Base-by-base conservation (phyloP, 495 filamentous ascomycete genomes). In the Bacidia rubella region DNA sequence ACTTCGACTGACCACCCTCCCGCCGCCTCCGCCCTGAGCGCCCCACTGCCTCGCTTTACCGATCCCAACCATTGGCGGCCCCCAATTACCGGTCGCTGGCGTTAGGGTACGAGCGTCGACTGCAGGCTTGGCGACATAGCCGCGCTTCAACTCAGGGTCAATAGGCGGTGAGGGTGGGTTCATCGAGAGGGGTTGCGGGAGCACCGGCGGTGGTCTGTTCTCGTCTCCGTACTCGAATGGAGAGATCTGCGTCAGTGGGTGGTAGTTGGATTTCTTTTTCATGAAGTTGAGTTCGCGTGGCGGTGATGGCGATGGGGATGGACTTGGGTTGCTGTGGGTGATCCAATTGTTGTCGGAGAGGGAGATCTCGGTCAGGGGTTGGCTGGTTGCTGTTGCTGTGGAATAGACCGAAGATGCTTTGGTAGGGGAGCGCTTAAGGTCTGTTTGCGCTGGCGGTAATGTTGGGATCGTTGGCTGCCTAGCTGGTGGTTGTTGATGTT, bases 301-400 rank as follows among this genome's bases (percentile, higher is more conserved):
- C 47, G 54, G 64, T 24, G 63, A 64, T 26, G 70, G 67, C 21
- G 73, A 72, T 29, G 74, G 76, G 7, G 70, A 74, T 59, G 69
- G 71, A 52, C 65, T 74, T 56, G 56, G 77, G 61, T 64, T 83
- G 0, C 77, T 68, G 57, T 83, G 79, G 10, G 73, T 74, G 60
- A 83, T 76, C 70, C 75, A 80, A 54, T 82, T 80, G 2, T 73
- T 66, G 39, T 81, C 78, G 20, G 65, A 65, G 15, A 61, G 42
- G 2, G 59, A 62, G 11, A 66, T 62, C 10, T 52, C 60, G 58
- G 69, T 60, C 55, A 60, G 40, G 53, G 70, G 51, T 58, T 60
- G 60, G 9, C 27, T 50, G 26, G 51, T 49, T 55, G 54, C 7
- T 22, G 57, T 56, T 24, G 32, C 54, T 56, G 22, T 44, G 15